Conservation (phyloP, 1,284 basidiomycete species). For the Fomes fomentarius region DNA sequence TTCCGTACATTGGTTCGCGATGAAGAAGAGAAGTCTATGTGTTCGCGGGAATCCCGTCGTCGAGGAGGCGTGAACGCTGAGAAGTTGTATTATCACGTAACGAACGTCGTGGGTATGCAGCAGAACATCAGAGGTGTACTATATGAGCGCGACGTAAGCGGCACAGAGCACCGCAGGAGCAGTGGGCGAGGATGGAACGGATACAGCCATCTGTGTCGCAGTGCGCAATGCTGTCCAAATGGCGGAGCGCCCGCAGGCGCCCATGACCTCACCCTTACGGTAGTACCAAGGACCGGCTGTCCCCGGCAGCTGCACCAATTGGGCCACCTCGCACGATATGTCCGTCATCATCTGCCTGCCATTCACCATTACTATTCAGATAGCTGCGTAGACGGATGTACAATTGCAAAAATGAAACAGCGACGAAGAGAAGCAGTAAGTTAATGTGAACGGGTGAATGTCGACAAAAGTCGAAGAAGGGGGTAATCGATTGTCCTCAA, state of each 20-base stretch:
- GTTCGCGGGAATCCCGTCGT: background rate
- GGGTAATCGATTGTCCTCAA: conserved; percentile 30
- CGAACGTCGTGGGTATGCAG: conserved; percentile 7
- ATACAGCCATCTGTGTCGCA: conserved; percentile 1
- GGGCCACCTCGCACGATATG: background rate
- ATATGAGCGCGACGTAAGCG: conserved; percentile 8
- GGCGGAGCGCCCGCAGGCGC: conserved; percentile 19
- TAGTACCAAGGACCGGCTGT: background rate
- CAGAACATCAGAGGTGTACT: conserved; percentile 13
- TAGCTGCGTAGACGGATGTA: conserved; percentile 30
- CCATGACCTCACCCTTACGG: conserved; percentile 21
- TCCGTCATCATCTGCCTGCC: background rate
- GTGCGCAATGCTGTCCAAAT: background rate
- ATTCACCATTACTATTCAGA: conserved; percentile 27
- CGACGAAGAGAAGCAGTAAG: conserved; percentile 27
- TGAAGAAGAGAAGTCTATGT: background rate
- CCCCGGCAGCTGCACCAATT: background rate
- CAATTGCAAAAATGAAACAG: conserved; percentile 24
- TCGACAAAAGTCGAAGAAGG: conserved; percentile 19
- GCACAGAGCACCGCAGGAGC: background rate
- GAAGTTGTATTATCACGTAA: conserved; percentile 6
- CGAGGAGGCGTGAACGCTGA: background rate
- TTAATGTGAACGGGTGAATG: conserved; percentile 25
- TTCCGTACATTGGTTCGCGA: conserved; percentile 14
- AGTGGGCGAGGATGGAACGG: conserved; percentile 1